These are phyloP conservation scores for Aspergillus aculeatinus DNA, from an alignment of 2,329 filamentous ascomycete genomes.

Conservation along the genomic window DNA sequence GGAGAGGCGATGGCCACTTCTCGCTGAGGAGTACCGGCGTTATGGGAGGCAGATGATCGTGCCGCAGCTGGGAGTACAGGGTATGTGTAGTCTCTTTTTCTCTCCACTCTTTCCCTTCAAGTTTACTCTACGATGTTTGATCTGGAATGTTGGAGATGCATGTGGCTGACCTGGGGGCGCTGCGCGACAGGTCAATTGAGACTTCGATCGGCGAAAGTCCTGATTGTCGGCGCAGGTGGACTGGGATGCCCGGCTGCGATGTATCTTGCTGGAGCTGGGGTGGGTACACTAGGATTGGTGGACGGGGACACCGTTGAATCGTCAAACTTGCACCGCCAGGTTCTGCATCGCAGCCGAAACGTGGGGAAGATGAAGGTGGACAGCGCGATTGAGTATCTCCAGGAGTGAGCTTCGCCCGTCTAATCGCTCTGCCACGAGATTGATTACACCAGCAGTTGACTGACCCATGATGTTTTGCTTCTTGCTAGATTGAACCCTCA, in stretches of 20 bases:
- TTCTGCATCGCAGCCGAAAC: constrained; percentile 70
- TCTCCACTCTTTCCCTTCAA: neutral
- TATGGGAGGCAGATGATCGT: constrained; percentile 93
- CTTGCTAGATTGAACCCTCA: constrained; percentile 67
- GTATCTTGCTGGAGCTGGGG: constrained; percentile 88
- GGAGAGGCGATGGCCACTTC: constrained; percentile 63
- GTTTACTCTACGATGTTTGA: neutral
- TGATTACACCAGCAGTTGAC: neutral
- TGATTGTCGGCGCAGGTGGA: constrained; percentile 84
- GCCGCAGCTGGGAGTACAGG: constrained; percentile 73
- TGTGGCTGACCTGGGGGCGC: constrained; percentile 5
- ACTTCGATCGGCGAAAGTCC: constrained; percentile 67
- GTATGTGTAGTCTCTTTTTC: constrained; percentile 42
- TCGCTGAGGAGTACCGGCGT: constrained; percentile 72
- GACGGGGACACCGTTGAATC: constrained; percentile 86
- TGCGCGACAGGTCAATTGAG: constrained; percentile 66
- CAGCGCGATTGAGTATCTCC: constrained; percentile 65
- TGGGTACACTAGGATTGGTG: constrained; percentile 78
- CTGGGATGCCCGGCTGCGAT: constrained; percentile 87
- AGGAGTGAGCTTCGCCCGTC: constrained; percentile 44
- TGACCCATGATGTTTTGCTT: constrained; percentile 10
- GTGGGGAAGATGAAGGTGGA: constrained; percentile 79
- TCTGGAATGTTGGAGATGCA: too few relatives aligned
- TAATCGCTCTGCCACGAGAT: neutral
- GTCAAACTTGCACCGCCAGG: constrained; percentile 90